phyloP scores from a whole-genome alignment of 768 basidiomycete genomes.

The Podaxis pistillaris region DNA sequence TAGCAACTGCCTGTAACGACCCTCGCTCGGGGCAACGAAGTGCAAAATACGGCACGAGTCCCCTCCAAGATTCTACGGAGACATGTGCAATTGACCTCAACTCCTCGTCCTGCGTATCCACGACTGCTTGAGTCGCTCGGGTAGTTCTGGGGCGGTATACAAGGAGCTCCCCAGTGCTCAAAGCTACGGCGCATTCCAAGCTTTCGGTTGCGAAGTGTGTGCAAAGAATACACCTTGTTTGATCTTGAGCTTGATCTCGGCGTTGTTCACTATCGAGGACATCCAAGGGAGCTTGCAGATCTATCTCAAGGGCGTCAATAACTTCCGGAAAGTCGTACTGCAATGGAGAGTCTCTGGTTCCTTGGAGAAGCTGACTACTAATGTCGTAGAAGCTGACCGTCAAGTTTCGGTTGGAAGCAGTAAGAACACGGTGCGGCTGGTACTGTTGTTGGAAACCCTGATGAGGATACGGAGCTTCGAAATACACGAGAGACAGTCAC shows the following conservation, averaged over 20 bases:
- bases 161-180: slow-evolving; percentile 57
- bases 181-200: slow-evolving; percentile 52
- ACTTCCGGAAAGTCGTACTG: slow-evolving; percentile 61
- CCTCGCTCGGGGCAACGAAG: slow-evolving; percentile 39
- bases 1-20: slow-evolving; percentile 50
- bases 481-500: slow-evolving; percentile 28
- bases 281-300: slow-evolving; percentile 43
- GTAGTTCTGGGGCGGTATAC: slow-evolving; percentile 38
- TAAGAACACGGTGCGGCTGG: slow-evolving; percentile 61
- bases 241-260: neutral
- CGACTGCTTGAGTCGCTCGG: slow-evolving; percentile 12
- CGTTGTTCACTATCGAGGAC: slow-evolving; percentile 5
- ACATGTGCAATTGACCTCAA: slow-evolving; percentile 55
- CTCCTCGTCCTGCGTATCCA: slow-evolving; percentile 40
- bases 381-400: slow-evolving; percentile 73
- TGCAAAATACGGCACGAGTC: slow-evolving; percentile 62
- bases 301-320: slow-evolving; percentile 60
- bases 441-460: slow-evolving; percentile 34
- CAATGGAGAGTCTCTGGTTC: slow-evolving; percentile 46
- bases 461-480: neutral
- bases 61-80: slow-evolving; percentile 32
- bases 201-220: slow-evolving; percentile 54
- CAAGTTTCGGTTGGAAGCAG: slow-evolving; percentile 63
- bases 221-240: slow-evolving; percentile 33
- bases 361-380: slow-evolving; percentile 57